Conservation (phyloP, 331 rosid species). For the Ulmus americana region DNA sequence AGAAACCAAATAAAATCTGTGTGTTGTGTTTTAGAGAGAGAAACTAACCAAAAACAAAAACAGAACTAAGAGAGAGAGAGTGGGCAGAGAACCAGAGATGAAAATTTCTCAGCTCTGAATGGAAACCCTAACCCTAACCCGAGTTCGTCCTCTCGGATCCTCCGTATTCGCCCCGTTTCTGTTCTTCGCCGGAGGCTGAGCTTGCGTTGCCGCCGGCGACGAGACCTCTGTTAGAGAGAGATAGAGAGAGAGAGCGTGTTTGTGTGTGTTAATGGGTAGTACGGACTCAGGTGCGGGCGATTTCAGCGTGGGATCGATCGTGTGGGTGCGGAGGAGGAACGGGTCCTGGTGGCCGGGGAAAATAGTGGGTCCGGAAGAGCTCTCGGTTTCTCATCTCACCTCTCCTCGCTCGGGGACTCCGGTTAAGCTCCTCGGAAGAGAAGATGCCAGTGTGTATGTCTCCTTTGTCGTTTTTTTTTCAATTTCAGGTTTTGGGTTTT, state of each 20-base stretch:
- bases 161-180: slow-evolving; percentile 17
- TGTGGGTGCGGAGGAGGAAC: slow-evolving; percentile 59
- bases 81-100: slow-evolving; percentile 19
- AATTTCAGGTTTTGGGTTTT: not conserved
- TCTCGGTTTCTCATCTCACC: slow-evolving; percentile 48
- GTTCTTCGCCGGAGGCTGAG: slow-evolving; percentile 45
- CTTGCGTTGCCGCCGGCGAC: not conserved
- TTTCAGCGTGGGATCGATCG: slow-evolving; percentile 53
- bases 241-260: slow-evolving; percentile 4
- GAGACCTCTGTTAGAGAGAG: not conserved
- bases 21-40: too few species aligned
- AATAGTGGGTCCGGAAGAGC: slow-evolving; percentile 56
- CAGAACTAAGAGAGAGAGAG: not conserved
- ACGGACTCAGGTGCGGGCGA: slow-evolving; percentile 39
- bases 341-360: slow-evolving; percentile 75
- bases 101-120: slow-evolving; percentile 44
- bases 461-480: not conserved
- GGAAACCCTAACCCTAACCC: slow-evolving; percentile 49
- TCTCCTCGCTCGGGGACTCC: slow-evolving; percentile 67
- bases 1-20: too few species aligned
- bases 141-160: slow-evolving; percentile 29
- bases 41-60: not conserved
- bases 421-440: slow-evolving; percentile 59
- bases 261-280: slow-evolving; percentile 33
- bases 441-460: slow-evolving; percentile 60